Conservation (phyloP, 176 grass and related monocot species). For the Triticum timopheevii region DNA sequence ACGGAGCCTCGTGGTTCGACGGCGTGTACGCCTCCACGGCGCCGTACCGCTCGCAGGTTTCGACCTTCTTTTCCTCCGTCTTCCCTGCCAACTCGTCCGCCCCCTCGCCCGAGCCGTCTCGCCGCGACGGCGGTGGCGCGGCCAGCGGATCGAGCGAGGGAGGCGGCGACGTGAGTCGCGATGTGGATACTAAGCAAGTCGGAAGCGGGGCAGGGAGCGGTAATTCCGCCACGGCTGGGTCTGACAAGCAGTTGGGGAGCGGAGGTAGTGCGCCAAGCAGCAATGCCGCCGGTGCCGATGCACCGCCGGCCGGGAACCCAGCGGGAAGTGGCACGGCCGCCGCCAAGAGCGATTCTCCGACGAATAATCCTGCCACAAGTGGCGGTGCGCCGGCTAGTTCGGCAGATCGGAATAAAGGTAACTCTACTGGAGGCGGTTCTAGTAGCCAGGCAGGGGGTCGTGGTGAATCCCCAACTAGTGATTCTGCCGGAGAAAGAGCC, state of each 20-base stretch:
- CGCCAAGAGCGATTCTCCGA: neutral
- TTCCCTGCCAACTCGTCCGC: slow-evolving; percentile 47
- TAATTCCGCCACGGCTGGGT: neutral
- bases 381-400: neutral
- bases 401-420: neutral
- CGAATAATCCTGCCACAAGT: slow-evolving; percentile 13
- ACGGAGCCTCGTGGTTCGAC: slow-evolving; percentile 57
- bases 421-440: neutral
- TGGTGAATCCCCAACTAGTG: slow-evolving; percentile 25
- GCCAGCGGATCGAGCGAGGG: slow-evolving; percentile 27
- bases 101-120: neutral
- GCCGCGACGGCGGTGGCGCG: neutral
- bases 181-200: neutral
- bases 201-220: neutral
- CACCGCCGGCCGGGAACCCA: neutral
- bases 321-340: neutral
- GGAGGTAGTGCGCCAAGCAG: slow-evolving; percentile 25
- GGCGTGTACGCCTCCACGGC: slow-evolving; percentile 65
- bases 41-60: slow-evolving; percentile 76
- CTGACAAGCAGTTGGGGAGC: slow-evolving; percentile 18
- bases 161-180: slow-evolving; percentile 10
- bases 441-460: neutral
- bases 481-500: neutral
- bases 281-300: slow-evolving; percentile 17
- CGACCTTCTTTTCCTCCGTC: slow-evolving; percentile 60